Evolutionary conservation across 2,329 filamentous ascomycete species (phyloP).

Genomic region (Penicillium sp.): DNA sequence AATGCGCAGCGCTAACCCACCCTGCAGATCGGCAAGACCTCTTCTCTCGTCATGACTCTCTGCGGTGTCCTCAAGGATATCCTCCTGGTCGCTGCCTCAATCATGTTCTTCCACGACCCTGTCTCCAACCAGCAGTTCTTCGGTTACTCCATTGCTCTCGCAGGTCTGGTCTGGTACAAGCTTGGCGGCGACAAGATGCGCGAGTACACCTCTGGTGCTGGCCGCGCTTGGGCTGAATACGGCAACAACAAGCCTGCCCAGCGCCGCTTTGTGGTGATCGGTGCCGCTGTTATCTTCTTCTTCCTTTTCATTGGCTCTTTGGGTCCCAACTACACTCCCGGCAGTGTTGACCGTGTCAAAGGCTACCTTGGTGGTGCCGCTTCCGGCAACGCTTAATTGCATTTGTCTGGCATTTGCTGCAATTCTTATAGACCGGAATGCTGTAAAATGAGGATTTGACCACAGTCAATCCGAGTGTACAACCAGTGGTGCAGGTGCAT

Average conservation of each 20-base stretch:
- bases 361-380: slow-evolving; percentile 39
- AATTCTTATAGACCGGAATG: slow-evolving; percentile 4
- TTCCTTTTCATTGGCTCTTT: slow-evolving; percentile 66
- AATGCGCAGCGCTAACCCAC: not conserved
- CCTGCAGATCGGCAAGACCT: slow-evolving; percentile 79
- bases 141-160: slow-evolving; percentile 73
- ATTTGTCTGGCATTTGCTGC: not conserved
- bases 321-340: slow-evolving; percentile 55
- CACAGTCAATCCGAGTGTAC: not conserved
- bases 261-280: slow-evolving; percentile 75
- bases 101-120: slow-evolving; percentile 75
- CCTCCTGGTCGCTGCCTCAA: slow-evolving; percentile 73
- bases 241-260: slow-evolving; percentile 74
- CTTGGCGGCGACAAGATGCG: slow-evolving; percentile 76
- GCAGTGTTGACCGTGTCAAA: slow-evolving; percentile 37
- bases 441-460: not conserved
- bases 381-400: slow-evolving; percentile 34
- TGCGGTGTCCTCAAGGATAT: slow-evolving; percentile 88
- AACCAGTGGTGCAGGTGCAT: not conserved
- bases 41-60: slow-evolving; percentile 80
- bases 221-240: slow-evolving; percentile 83
- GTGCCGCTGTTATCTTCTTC: slow-evolving; percentile 66
- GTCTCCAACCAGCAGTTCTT: slow-evolving; percentile 72
- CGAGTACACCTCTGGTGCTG: slow-evolving; percentile 71
- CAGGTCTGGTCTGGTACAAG: slow-evolving; percentile 69